A percentile compares a stretch with the other conserved stretches of the same genome.
Evolutionary conservation across 2,329 filamentous ascomycete genomes (phyloP).

Genomic region (Colletotrichum shisoi): DNA sequence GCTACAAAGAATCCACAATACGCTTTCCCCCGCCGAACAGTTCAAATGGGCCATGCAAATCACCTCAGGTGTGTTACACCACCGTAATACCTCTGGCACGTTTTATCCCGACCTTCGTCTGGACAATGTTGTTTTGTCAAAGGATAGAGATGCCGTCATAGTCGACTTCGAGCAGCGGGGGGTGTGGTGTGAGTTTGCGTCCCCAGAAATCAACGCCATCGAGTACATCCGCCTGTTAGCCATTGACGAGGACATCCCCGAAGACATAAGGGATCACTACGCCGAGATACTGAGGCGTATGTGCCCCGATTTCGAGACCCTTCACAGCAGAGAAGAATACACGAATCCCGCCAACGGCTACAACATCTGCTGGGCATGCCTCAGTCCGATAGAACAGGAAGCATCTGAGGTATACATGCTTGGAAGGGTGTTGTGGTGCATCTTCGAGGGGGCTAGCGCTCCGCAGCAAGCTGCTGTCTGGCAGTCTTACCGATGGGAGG

Average conservation of each 20-base stretch:
- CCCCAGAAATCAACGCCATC: conserved; percentile 67
- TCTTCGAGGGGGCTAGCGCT: conserved; percentile 67
- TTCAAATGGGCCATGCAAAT: conserved; percentile 64
- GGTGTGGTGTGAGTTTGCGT: conserved; percentile 68
- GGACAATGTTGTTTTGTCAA: conserved; percentile 65
- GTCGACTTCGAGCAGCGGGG: conserved; percentile 70
- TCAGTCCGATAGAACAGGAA: conserved; percentile 62
- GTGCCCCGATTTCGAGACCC: conserved; percentile 57
- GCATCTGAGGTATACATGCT: conserved; percentile 70
- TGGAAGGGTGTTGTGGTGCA: conserved; percentile 67
- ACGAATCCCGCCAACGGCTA: conserved; percentile 59
- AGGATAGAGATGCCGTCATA: conserved; percentile 59
- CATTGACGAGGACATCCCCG: conserved; percentile 56
- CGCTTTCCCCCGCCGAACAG: conserved; percentile 55
- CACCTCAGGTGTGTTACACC: conserved; percentile 59
- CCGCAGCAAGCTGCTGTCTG: conserved; percentile 65
- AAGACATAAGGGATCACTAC: conserved; percentile 53
- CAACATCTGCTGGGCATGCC: conserved; percentile 64
- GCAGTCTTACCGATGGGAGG: conserved; percentile 67
- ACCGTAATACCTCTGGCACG: conserved; percentile 54
- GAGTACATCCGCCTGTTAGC: conserved; percentile 66
- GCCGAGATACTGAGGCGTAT: conserved; percentile 53
- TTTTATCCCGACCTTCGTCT: conserved; percentile 68
- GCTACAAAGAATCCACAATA: conserved; percentile 57
- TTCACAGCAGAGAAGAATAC: conserved; percentile 55